Conservation (phyloP, 345 rosid genomes). For the Lumnitzera littorea region DNA sequence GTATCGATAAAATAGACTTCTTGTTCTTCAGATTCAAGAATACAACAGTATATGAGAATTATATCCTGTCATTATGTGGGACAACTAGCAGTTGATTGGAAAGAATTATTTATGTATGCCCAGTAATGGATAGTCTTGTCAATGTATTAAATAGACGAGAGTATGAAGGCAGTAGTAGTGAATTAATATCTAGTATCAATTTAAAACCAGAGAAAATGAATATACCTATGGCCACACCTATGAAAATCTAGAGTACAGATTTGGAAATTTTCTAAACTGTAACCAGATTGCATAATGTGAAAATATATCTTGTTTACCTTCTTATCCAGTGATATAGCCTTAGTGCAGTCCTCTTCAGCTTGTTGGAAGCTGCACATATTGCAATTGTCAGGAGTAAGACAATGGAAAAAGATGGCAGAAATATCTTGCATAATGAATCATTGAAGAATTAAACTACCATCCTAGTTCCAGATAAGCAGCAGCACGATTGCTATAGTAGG, state of each 20-base stretch:
- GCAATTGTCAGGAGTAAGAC: slow-evolving; percentile 6
- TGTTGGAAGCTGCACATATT: slow-evolving; percentile 58
- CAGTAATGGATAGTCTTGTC: no score
- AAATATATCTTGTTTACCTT: slow-evolving; percentile 36
- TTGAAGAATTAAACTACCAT: slow-evolving; percentile 33
- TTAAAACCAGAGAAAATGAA: neutral
- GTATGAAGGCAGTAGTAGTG: neutral
- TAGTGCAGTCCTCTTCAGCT: slow-evolving; percentile 85
- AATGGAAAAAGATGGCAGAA: neutral
- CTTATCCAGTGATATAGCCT: slow-evolving; percentile 73
- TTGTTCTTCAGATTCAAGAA: no score
- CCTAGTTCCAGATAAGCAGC: slow-evolving; percentile 80
- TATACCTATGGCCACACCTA: neutral
- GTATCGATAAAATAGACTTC: no score
- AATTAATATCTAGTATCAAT: neutral
- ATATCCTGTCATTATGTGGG: neutral
- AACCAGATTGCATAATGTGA: neutral
- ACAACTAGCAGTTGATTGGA: no score
- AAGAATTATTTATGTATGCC: no score
- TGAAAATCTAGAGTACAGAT: neutral
- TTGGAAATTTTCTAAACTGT: no score
- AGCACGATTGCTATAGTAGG: slow-evolving; percentile 75
- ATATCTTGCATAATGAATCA: neutral
- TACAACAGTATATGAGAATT: neutral
- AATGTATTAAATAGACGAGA: no score